Evolutionary conservation across 2,329 filamentous ascomycete species (phyloP).

Genomic region (Penicillium nordicum): DNA sequence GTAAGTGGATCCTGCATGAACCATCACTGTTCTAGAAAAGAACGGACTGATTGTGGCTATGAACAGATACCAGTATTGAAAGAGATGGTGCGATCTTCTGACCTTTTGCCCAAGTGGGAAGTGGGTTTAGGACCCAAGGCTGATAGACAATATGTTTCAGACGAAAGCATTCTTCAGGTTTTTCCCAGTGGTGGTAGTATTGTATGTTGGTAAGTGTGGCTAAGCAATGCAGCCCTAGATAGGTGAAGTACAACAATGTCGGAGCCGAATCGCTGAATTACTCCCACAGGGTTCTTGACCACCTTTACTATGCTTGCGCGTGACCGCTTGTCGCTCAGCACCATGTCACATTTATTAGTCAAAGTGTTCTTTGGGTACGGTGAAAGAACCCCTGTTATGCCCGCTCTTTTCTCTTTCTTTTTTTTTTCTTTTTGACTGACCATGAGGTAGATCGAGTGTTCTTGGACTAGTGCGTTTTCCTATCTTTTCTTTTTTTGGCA

Average conservation of each 20-base stretch:
- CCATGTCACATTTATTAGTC: conserved; percentile 60
- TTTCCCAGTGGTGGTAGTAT: conserved; percentile 69
- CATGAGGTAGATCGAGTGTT: conserved; percentile 47
- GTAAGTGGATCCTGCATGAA: conserved; percentile 26
- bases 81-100: conserved; percentile 64
- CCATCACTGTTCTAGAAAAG: conserved; percentile 4
- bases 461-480: conserved; percentile 55
- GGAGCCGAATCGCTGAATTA: conserved; percentile 1
- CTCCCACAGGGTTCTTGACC: conserved; percentile 69
- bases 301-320: conserved; percentile 64
- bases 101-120: neutral
- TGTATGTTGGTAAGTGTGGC: conserved; percentile 64
- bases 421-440: conserved; percentile 9
- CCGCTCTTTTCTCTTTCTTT: conserved; percentile 9
- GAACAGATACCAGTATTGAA: conserved; percentile 77
- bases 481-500: conserved; percentile 3
- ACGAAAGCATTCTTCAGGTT: conserved; percentile 88
- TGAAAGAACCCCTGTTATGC: conserved; percentile 17
- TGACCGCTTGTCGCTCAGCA: conserved; percentile 52
- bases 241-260: neutral
- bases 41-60: conserved; percentile 18
- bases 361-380: conserved; percentile 60
- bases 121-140: conserved; percentile 17
- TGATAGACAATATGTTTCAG: conserved; percentile 37
- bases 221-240: conserved; percentile 12